These are phyloP conservation scores for Bruguiera gymnorhiza DNA, from an alignment of 345 rosid species.

Conservation along the genomic window DNA sequence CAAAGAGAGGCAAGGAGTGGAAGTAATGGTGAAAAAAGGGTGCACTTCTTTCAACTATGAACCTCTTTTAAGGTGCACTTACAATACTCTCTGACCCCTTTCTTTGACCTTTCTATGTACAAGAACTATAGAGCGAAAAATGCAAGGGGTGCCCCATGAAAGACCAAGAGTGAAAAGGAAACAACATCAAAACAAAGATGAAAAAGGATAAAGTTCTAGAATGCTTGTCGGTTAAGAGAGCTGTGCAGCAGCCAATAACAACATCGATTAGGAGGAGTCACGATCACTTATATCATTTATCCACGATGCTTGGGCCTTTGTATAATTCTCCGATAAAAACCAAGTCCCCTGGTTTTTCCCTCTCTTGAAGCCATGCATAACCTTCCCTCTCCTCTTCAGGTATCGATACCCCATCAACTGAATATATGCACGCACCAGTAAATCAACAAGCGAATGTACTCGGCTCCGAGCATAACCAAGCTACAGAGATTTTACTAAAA, in stretches of 20 bases:
- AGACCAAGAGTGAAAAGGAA: too few species aligned
- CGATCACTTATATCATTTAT: constrained; percentile 11
- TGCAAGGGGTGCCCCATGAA: neutral
- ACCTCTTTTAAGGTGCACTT: constrained; percentile 17
- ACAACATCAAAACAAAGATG: too few species aligned
- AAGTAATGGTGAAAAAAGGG: neutral
- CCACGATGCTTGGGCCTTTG: constrained; percentile 17
- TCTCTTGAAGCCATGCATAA: constrained; percentile 75
- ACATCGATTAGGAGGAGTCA: neutral
- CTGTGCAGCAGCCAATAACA: constrained; percentile 3
- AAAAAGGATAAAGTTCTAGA: neutral
- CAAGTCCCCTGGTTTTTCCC: constrained; percentile 51
- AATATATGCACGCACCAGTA: neutral
- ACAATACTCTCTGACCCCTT: constrained; percentile 9
- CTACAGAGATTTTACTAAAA: too few species aligned
- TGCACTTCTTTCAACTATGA: constrained; percentile 13
- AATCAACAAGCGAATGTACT: too few species aligned
- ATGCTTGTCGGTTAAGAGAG: constrained; percentile 4
- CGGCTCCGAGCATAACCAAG: too few species aligned
- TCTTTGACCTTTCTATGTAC: constrained; percentile 23
- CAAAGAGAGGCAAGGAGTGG: neutral
- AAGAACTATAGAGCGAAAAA: constrained; percentile 17
- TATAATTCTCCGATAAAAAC: constrained; percentile 46
- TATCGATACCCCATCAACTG: constrained; percentile 42
- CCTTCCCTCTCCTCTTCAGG: constrained; percentile 52